Percentiles rank a stretch among this genome's conserved stretches.
Conservation (phyloP, 495 filamentous ascomycete species). For the Trichodelitschia bisporula region DNA sequence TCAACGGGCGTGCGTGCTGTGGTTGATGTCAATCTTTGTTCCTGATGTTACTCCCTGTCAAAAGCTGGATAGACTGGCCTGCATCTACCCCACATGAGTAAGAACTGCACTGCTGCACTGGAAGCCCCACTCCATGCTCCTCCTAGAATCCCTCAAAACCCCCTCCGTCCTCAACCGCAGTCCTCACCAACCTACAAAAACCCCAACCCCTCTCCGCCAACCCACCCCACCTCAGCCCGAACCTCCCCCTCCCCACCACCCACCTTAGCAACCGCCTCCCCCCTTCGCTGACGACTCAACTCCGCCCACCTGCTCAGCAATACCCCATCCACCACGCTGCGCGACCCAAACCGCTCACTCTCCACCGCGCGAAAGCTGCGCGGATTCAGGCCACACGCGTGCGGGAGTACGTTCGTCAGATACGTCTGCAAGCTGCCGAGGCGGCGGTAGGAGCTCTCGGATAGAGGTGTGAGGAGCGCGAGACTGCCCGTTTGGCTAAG, state of each 20-base stretch:
- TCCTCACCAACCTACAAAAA: conserved; percentile 15
- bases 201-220: conserved; percentile 32
- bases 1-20: too few species aligned
- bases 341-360: conserved; percentile 24
- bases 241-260: conserved; percentile 21
- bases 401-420: conserved; percentile 47
- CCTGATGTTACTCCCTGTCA: too few species aligned
- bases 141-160: too few species aligned
- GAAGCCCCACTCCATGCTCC: too few species aligned
- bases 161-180: too few species aligned
- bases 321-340: conserved; percentile 37
- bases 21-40: too few species aligned
- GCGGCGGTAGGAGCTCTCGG: conserved; percentile 61
- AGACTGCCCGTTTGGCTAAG: conserved; percentile 50
- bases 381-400: conserved; percentile 59
- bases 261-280: conserved; percentile 43
- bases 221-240: conserved; percentile 31
- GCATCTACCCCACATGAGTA: too few species aligned
- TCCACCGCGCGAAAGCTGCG: conserved; percentile 40
- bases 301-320: conserved; percentile 41
- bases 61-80: too few species aligned
- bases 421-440: conserved; percentile 63
- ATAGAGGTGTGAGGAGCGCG: conserved; percentile 48
- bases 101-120: too few species aligned
- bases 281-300: conserved; percentile 37